A percentile compares a stretch with the other conserved stretches of the same genome.
Evolutionary conservation across 345 rosid species (phyloP).

Genomic region (Aegle marmelos): DNA sequence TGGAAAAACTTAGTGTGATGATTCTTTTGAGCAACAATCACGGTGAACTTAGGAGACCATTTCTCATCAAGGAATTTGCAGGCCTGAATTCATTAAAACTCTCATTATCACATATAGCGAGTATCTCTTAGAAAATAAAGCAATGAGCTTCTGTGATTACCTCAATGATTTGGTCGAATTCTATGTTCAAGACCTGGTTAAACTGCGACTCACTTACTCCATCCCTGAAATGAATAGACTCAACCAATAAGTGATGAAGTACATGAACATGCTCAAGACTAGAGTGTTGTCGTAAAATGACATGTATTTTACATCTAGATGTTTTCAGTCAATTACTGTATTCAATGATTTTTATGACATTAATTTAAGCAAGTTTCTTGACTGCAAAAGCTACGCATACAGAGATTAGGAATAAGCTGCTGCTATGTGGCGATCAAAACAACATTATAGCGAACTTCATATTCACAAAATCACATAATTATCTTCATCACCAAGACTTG

Average conservation of each 20-base stretch:
- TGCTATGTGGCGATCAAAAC: not conserved
- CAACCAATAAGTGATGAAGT: not conserved
- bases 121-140: not conserved
- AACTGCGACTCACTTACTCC: slow-evolving; percentile 60
- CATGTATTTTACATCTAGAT: not conserved
- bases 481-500: not conserved
- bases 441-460: not conserved
- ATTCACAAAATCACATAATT: not conserved
- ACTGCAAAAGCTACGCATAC: not conserved
- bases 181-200: slow-evolving; percentile 47
- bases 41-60: slow-evolving; percentile 25
- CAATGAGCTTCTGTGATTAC: slow-evolving; percentile 7
- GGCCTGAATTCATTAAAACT: slow-evolving; percentile 20
- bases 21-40: slow-evolving; percentile 37
- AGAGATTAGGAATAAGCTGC: not conserved
- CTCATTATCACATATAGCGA: not conserved
- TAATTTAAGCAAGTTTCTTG: no score
- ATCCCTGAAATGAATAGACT: slow-evolving; percentile 33
- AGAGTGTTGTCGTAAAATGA: not conserved
- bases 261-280: not conserved
- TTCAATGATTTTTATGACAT: not conserved
- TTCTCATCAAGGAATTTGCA: slow-evolving; percentile 26
- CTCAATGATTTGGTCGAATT: slow-evolving; percentile 56
- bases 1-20: slow-evolving; percentile 38
- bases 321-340: not conserved